Evolutionary conservation across 1,284 basidiomycete genomes (phyloP), one percentile per base, ranked within the genome.

Genomic region (Chiua sp.): DNA sequence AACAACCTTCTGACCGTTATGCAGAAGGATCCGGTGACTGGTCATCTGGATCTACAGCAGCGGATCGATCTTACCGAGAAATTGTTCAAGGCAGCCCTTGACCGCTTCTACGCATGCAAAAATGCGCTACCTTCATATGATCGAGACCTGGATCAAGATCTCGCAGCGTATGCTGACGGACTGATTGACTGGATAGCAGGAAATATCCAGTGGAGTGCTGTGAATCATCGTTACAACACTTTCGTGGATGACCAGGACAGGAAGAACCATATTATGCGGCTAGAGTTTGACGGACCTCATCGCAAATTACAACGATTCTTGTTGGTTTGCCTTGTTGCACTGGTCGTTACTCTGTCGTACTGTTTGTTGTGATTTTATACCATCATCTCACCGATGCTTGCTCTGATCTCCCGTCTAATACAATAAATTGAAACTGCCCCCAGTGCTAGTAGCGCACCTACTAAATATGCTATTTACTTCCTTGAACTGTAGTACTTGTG

Each of bases 121-220:
- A 35, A 56, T 13, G 53, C 49, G n/a, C 22, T 73, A 15, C 70
- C 71, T 26, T 67, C 60, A 26, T 60, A 65, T 30, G 23, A 55
- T 32, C 47, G 7, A 20, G 63, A 65, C 26, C n/a, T 64, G 37
- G 67, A 71, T 50, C 52, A 32, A 28, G 57, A 70, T 7, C 22
- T 72, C 30, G 44, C 62, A 10, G 56, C 58, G 13, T 72, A 74
- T 52, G 62, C 63, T 18, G 68, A 75, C 22, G 73, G 73, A 35
- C 42, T 75, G 39, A 35, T 66, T 2, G 71, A 72, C 51, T 72
- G 65, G 70, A 26, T 65, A 33, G 52, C 48, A 10, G 72, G 72
- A 33, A 72, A 69, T 23, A 68, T 73, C 10, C 56, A 75, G 46
- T 72, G 68, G 73, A 75, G 73, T 42, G 7, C 47, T 16, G 56